Evolutionary conservation across 2,329 filamentous ascomycete species (phyloP).

Genomic region (Epichloe baconii): DNA sequence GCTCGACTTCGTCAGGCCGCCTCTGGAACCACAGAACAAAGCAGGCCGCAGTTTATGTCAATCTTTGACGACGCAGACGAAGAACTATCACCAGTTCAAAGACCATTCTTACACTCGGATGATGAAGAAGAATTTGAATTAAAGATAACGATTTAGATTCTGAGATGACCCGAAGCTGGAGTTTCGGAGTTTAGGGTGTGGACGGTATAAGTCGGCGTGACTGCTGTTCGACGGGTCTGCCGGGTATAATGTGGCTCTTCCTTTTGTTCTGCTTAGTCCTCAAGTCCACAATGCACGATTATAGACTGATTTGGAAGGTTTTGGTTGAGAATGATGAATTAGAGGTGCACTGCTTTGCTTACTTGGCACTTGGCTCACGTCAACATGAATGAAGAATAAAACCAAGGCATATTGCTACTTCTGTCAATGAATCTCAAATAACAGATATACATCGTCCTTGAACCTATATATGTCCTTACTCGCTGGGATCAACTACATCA

Average conservation of each 20-base stretch:
- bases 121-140: conserved; percentile 45
- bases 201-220: neutral
- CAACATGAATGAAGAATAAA: neutral
- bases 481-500: no score
- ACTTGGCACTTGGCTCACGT: neutral
- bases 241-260: neutral
- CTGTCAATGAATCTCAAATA: no score
- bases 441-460: no score
- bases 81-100: conserved; percentile 17
- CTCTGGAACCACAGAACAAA: conserved; percentile 10
- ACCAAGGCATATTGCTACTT: no score
- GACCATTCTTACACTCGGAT: conserved; percentile 16
- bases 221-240: neutral
- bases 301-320: neutral
- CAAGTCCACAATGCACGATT: neutral
- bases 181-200: conserved; percentile 1
- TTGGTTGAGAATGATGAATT: neutral
- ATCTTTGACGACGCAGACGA: conserved; percentile 43
- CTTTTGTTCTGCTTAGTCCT: neutral
- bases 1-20: conserved; percentile 19
- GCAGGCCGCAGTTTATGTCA: conserved; percentile 39
- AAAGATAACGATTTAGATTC: conserved; percentile 20
- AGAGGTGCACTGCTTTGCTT: neutral
- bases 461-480: no score
- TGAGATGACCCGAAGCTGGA: neutral